Percentiles rank a stretch among this genome's conserved stretches.
phyloP scores from a whole-genome alignment of 768 basidiomycete species.

The Collybiopsis luxurians region DNA sequence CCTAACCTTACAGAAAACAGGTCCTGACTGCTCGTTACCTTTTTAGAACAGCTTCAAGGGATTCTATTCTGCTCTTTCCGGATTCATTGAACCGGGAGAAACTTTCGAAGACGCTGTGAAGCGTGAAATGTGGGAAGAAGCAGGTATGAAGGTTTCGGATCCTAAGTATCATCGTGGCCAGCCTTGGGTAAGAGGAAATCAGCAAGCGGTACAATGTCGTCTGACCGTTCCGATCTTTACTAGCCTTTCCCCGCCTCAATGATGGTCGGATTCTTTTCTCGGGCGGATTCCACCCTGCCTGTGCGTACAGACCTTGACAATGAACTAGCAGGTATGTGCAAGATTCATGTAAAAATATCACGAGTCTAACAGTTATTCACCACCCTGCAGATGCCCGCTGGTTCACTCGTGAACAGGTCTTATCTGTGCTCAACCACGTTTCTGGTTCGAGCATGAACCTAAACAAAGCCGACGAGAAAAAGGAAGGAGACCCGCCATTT shows the following conservation, averaged over 20 bases:
- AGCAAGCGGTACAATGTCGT: too few relatives aligned
- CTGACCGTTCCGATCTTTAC: slow-evolving; percentile 6
- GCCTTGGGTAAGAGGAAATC: slow-evolving; percentile 76
- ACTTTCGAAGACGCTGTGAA: slow-evolving; percentile 91
- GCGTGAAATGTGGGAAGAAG: slow-evolving; percentile 95
- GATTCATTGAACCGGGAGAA: slow-evolving; percentile 94
- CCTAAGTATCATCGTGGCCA: slow-evolving; percentile 83
- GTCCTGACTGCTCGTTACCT: not conserved
- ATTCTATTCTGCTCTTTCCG: slow-evolving; percentile 89
- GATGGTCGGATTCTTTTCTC: slow-evolving; percentile 89
- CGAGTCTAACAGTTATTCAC: not conserved
- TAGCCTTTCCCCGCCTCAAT: slow-evolving; percentile 90
- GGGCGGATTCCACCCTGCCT: slow-evolving; percentile 67
- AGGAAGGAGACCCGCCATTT: slow-evolving; percentile 50
- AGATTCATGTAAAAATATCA: not conserved
- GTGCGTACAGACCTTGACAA: slow-evolving; percentile 90
- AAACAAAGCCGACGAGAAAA: slow-evolving; percentile 41
- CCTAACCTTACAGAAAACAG: not conserved
- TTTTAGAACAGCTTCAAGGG: slow-evolving; percentile 40
- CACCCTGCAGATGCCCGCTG: slow-evolving; percentile 72
- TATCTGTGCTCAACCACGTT: slow-evolving; percentile 55
- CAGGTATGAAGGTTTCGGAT: slow-evolving; percentile 83
- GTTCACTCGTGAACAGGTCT: slow-evolving; percentile 77
- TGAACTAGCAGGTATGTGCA: slow-evolving; percentile 78
- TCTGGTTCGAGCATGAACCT: slow-evolving; percentile 55